These are phyloP conservation scores for Vicia faba DNA, from an alignment of 306 rosid genomes.

Conservation along the genomic window DNA sequence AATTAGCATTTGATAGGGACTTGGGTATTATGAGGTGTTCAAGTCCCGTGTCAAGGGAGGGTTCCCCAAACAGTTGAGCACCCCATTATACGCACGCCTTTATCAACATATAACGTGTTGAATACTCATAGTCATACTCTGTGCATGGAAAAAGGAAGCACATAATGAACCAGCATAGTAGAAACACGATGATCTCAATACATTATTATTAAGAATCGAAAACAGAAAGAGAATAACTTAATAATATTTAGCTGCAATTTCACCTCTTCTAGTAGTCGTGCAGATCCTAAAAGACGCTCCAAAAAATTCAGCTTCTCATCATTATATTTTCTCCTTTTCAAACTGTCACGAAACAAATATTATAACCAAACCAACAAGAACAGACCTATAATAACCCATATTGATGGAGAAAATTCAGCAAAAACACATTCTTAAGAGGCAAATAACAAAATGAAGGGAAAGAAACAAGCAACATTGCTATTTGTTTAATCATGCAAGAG, in stretches of 20 bases:
- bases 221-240: neutral
- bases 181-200: conserved; percentile 12
- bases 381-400: neutral
- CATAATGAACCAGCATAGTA: conserved; percentile 13
- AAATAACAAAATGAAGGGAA: neutral
- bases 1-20: neutral
- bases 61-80: neutral
- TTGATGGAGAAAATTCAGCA: conserved; percentile 18
- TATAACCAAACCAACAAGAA: conserved; percentile 2
- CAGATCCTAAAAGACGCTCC: conserved; percentile 84
- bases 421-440: conserved; percentile 8
- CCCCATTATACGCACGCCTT: neutral
- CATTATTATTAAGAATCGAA: neutral
- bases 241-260: conserved; percentile 32
- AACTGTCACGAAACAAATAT: conserved; percentile 48
- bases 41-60: neutral
- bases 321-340: conserved; percentile 77
- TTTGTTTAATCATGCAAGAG: conserved; percentile 12
- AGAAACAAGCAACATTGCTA: neutral
- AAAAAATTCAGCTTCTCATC: conserved; percentile 62
- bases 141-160: conserved; percentile 18
- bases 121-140: conserved; percentile 19
- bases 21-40: neutral
- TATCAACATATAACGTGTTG: neutral
- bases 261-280: conserved; percentile 75